A percentile compares a stretch with the other conserved stretches of the same genome.
Evolutionary conservation across 2,329 filamentous ascomycete species (phyloP).

Genomic region (Hortaea werneckii): DNA sequence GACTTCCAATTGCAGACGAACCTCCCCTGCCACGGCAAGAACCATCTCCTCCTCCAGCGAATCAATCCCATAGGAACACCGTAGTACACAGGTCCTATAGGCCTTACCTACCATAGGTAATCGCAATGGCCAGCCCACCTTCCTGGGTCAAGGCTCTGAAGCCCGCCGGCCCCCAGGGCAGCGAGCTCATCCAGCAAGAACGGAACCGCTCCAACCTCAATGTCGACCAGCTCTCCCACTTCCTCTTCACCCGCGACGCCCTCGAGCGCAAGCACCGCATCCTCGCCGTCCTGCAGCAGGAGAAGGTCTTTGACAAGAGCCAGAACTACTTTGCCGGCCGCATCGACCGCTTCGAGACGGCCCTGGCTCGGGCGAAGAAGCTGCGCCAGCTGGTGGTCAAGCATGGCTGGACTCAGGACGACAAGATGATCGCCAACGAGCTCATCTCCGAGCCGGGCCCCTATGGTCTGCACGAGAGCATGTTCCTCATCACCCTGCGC

Average conservation of each 20-base stretch:
- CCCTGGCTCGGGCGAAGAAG: conserved; percentile 60
- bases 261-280: conserved; percentile 52
- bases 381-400: conserved; percentile 55
- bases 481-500: conserved; percentile 60
- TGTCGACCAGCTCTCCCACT: conserved; percentile 55
- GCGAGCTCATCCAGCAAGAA: conserved; percentile 59
- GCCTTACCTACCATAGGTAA: no score
- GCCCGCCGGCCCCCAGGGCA: conserved; percentile 57
- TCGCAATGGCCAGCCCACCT: conserved; percentile 13
- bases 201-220: conserved; percentile 57
- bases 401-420: conserved; percentile 57
- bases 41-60: no score
- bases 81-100: no score
- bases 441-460: conserved; percentile 64
- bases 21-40: no score
- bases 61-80: no score
- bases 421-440: conserved; percentile 54
- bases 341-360: conserved; percentile 56
- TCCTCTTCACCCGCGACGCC: conserved; percentile 58
- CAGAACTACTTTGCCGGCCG: conserved; percentile 67
- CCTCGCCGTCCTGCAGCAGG: conserved; percentile 52
- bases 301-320: conserved; percentile 67
- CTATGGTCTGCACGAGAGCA: conserved; percentile 61
- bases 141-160: conserved; percentile 59
- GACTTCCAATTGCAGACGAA: no score